Evolutionary conservation across 148 eudicot species (phyloP), one percentile per base, ranked within the genome.

Genomic region (Diospyros lotus): DNA sequence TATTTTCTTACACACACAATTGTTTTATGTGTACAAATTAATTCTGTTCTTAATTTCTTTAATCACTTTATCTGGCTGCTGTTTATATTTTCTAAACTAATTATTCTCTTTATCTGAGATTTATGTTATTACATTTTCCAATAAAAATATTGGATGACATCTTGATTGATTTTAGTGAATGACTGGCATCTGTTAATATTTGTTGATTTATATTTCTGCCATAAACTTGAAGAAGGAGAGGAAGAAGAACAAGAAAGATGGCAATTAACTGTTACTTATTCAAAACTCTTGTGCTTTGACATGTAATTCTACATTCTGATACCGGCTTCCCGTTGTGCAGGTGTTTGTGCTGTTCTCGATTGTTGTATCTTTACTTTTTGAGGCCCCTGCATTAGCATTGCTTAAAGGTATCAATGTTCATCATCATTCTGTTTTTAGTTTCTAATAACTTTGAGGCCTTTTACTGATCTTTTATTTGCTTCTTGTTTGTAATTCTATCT

Each of bases 331-430:
- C 65, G 70, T 73, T 12, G 5, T 85, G 80, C 91, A 94, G 98
- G 98, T 94, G 74, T 94, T 94, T 74, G 84, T 89, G 77, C 68
- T 90, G 84, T 94, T 91, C 81, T 94, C 97, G 12, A 68, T 81
- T 65, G 68, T 73, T 28, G 79, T 82, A 50, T 88, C 98, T 73
- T 84, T 91, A 75, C 80, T 91, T 68, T 83, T 91, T 58, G 87
- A 90, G 82, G 73, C 87, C 78, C 76, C 81, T 74, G 76, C 83
- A 12, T 77, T 85, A 79, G 80, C 82, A 72, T 76, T 90, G 44
- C 85, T 91, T 64, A 88, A 85, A 86, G 98, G 98, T 90, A 85
- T 44, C 59, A 42, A 72, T 59, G 15, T 73, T 59, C 81, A 46
- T 74, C 53, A 63, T 18, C 60, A 65, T 40, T 63, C 7, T 63